Evolutionary conservation across 805 yeast genomes (phyloP), one percentile per base, ranked within the genome.

Genomic region (Wickerhamomyces chambardii): DNA sequence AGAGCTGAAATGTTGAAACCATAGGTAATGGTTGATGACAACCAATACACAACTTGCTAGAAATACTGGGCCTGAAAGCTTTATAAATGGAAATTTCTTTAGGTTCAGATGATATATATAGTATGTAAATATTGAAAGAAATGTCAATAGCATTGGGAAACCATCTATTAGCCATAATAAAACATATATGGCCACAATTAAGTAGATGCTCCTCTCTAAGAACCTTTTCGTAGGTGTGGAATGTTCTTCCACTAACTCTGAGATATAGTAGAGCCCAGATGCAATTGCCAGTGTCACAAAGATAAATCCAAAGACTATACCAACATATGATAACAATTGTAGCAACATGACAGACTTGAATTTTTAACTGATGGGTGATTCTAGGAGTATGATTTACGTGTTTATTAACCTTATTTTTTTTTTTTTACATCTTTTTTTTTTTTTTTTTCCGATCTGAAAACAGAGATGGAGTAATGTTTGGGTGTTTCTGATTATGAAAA

Each of bases 241-340:
- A 55, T 92, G 90, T 50, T 89, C 97, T 54, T 92, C 98, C 14
- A 92, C 95, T 24, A 87, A 61, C 54, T 92, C 98, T 8, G 95
- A 84, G 28, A 90, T 66, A 49, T 87, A 89, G 64, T 87, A 92
- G 25, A 92, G 64, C 0, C 95, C 97, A 2, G 95, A 84, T 0
- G 97, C 97, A 40, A 83, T 78, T 16, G 85, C 72, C 25, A 78
- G 59, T 0, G 83, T 76, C 35, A 76, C 63, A 37, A 75, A 69
- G 2, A 73, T 47, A 45, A 82, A 80, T 4, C 89, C 92, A 1
- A 68, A 49, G 0, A 74, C 56, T 1, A 73, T 63, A 14, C 92
- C 92, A 3, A 68, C 52, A 36, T 73, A 68, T 2, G 89, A 75
- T 2, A 83, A 53, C 12, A 78, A 37, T 43, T 70, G 68, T 17